These are phyloP conservation scores for Apiosordaria backusii DNA, from an alignment of 495 filamentous ascomycete genomes.

Conservation along the genomic window DNA sequence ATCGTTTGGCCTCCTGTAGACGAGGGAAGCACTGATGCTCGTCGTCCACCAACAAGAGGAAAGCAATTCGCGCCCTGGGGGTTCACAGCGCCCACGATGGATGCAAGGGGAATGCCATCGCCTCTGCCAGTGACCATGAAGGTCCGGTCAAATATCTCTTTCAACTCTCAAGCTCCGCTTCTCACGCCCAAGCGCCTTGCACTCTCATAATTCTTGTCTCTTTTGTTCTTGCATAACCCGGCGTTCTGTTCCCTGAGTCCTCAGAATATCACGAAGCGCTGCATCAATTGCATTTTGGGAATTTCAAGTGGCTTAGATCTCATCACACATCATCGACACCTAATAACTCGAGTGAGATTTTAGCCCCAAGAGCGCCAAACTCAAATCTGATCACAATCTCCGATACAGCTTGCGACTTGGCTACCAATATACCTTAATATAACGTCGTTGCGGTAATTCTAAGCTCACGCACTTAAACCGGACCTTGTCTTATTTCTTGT, in stretches of 20 bases:
- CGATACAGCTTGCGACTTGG: no score
- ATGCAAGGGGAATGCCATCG: background rate
- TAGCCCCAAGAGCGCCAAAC: no score
- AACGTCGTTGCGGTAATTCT: no score
- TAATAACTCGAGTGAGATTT: no score
- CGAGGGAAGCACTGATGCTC: background rate
- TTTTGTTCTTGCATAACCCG: background rate
- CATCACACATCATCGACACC: no score
- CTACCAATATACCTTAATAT: no score
- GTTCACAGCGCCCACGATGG: background rate
- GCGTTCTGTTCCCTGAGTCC: background rate
- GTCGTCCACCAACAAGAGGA: slow-evolving; percentile 15
- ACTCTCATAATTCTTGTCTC: background rate
- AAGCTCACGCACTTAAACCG: no score
- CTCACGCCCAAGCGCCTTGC: background rate
- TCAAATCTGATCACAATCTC: no score
- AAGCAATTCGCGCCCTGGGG: slow-evolving; percentile 10
- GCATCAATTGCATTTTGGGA: no score
- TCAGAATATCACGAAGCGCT: no score
- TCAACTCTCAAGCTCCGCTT: slow-evolving; percentile 16
- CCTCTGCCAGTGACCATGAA: background rate
- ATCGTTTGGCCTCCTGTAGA: slow-evolving; percentile 10
- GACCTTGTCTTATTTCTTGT: no score
- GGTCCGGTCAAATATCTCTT: slow-evolving; percentile 14
- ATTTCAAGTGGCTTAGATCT: no score